These are phyloP conservation scores for Delonix regia DNA, from an alignment of 306 rosid species.

Conservation along the genomic window DNA sequence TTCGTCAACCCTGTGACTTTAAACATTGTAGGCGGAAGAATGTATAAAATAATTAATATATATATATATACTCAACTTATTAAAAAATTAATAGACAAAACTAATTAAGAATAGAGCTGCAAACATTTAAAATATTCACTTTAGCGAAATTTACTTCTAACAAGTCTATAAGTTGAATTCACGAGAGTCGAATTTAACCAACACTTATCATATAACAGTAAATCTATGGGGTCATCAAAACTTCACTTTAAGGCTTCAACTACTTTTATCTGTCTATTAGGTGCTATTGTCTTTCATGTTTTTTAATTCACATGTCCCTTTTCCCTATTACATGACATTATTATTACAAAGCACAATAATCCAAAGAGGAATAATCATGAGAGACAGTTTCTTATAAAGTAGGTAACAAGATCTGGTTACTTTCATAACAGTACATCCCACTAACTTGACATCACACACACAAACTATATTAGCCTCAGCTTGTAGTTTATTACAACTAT, in stretches of 20 bases:
- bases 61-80: too few relatives aligned
- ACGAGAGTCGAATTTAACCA: too few relatives aligned
- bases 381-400: slow-evolving; percentile 32
- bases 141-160: too few relatives aligned
- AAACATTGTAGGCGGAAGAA: not conserved
- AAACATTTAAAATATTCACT: too few relatives aligned
- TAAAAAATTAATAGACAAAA: too few relatives aligned
- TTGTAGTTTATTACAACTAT: slow-evolving; percentile 26
- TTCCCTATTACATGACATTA: slow-evolving; percentile 19
- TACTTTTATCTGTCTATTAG: slow-evolving; percentile 3
- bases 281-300: not conserved
- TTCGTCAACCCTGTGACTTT: not conserved
- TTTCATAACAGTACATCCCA: slow-evolving; percentile 38
- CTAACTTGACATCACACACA: slow-evolving; percentile 39
- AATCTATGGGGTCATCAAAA: not conserved
- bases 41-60: not conserved
- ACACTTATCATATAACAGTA: not conserved
- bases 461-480: slow-evolving; percentile 26
- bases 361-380: slow-evolving; percentile 43
- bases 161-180: too few relatives aligned
- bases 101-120: too few relatives aligned
- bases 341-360: slow-evolving; percentile 30
- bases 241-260: not conserved
- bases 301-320: slow-evolving; percentile 7
- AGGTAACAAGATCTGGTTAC: slow-evolving; percentile 32